These are phyloP conservation scores for Leucaena leucocephala DNA, from an alignment of 306 rosid genomes.

Conservation along the genomic window DNA sequence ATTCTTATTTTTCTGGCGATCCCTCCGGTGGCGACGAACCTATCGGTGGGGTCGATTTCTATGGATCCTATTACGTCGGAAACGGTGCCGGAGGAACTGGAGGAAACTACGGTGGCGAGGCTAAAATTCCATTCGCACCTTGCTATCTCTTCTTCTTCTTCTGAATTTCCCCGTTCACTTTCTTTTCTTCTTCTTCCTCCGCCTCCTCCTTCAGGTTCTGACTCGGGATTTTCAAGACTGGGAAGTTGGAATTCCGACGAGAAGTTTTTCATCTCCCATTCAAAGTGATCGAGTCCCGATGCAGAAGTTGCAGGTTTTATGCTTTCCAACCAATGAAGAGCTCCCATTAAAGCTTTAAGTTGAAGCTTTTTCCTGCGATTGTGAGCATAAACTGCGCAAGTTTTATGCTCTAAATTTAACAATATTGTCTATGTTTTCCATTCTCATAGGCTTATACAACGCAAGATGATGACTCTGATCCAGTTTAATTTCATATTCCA, in stretches of 20 bases:
- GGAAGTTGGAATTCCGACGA: conserved; percentile 34
- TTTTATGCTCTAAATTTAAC: neutral
- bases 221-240: neutral
- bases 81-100: conserved; percentile 19
- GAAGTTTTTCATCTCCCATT: conserved; percentile 58
- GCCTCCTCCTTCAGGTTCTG: conserved; percentile 8
- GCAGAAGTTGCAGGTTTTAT: conserved; percentile 21
- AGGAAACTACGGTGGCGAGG: conserved; percentile 50
- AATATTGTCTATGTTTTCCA: neutral
- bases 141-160: neutral
- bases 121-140: conserved; percentile 52
- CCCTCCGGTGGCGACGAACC: conserved; percentile 60
- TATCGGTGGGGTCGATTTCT: conserved; percentile 55
- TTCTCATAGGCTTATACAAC: neutral
- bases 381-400: conserved; percentile 29
- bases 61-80: conserved; percentile 57
- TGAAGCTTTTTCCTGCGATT: neutral
- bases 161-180: neutral
- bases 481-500: neutral
- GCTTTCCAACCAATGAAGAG: conserved; percentile 39
- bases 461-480: neutral
- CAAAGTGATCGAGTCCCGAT: conserved; percentile 36
- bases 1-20: conserved; percentile 57
- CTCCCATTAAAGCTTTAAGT: conserved; percentile 27
- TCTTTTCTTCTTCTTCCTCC: conserved; percentile 14